Base-by-base conservation (phyloP, 2,329 filamentous ascomycete species). In the Diaporthe vaccinii region DNA sequence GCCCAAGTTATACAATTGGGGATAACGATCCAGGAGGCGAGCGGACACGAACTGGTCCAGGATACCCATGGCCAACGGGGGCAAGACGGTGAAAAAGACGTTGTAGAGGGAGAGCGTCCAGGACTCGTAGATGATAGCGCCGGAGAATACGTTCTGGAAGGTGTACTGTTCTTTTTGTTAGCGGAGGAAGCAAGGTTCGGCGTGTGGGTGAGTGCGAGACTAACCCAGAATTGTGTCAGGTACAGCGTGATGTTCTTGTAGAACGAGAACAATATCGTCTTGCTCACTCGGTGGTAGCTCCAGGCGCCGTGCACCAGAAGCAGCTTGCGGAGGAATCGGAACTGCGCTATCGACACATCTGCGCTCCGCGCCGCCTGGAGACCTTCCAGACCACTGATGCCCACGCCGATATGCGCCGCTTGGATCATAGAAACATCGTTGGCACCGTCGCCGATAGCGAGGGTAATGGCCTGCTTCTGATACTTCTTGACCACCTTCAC, bases 341-440 rank as follows among this genome's bases (percentile, higher is more conserved):
- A 99, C 84, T 99, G 97, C 0, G 92, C 97, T 82, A 99, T 98
- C 12, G 96, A 93, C 62, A 99, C 95, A 85, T 99, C 97, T 75
- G 97, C 97, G 80, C 95, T 98, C 81, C 97, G 92, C 65, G 97
- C 97, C 62, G 97, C 97, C 85, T 99, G 97, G 0, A 99, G 91
- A 89, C 97, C 97, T 89, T 99, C 97, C 78, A 98, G 91, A 84
- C 97, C 97, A 81, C 95, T 98, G 84, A 99, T 99, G 84, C 97
- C 97, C 59, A 99, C 95, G 78, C 97, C 97, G 78, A 99, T 98
- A 83, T 99, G 97, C 17, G 97, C 97, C 15, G 97, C 97, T 86
- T 99, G 97, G 73, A 99, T 99, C 97, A 99, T 99, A 25, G 96
- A 98, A n/a, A 99, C 97, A 81, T 99, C 97, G 85, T 99, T 99